Evolutionary conservation across 805 yeast genomes (phyloP), one percentile per base, ranked within the genome.

Genomic region (Ogataea parapolymorpha): DNA sequence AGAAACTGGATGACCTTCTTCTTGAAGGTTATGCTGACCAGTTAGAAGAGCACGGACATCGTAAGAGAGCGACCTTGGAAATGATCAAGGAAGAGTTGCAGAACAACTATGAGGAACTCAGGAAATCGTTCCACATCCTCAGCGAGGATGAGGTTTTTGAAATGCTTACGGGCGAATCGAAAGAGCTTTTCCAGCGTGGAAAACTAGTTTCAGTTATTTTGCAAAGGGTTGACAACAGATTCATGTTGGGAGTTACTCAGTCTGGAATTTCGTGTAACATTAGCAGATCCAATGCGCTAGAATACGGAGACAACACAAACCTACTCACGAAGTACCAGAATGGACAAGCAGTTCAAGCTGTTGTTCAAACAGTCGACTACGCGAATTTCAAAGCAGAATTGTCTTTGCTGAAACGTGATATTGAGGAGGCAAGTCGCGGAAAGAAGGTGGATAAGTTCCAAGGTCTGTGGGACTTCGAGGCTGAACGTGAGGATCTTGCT

Each of bases 21-120:
- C 69, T 91, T 56, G 95, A 87, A 52, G 95, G 90, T 30, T 91
- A 90, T 60, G 96, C 97, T 8, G 85, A 83, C 53, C 96, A 91
- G 65, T 72, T 93, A 53, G 95, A 79, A 69, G 74, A 79, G 57
- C 85, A 80, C 55, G 81, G 83, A 39, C 82, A 81, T 65, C 79
- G 77, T 61, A 83, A 83, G 66, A 72, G 85, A 52, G 82, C 87
- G 30, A 87, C 95, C 2, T 71, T 88, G 46, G 90, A 85, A 53
- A 79, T 82, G 75, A 88, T 87, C 56, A 79, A 83, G 49, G 89
- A 80, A 49, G 99, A 93, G 65, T 74, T 93, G 49, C 86, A 86
- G 52, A 83, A 80, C 50, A 91, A 90, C 49, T 93, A 79, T 60
- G 93, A 81, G 54, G 99, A 93, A 66, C 72, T 85, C 52, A 77